A percentile compares a stretch with the other conserved stretches of the same genome.
These are phyloP conservation scores for Trichosporon faecale DNA, from an alignment of 1,284 basidiomycete genomes.

Conservation along the genomic window DNA sequence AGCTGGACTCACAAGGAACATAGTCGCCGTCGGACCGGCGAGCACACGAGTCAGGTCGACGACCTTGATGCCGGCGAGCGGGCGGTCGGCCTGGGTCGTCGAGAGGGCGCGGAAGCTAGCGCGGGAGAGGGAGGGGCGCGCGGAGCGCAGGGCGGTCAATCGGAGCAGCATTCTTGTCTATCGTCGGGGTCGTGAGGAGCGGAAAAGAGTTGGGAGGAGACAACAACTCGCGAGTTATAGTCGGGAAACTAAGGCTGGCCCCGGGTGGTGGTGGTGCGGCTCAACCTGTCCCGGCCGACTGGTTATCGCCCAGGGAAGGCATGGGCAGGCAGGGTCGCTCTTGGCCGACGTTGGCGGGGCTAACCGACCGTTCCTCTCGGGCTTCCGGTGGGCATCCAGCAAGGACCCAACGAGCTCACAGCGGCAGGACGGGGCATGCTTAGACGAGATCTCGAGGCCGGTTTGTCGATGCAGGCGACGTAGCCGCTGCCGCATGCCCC, in stretches of 20 bases:
- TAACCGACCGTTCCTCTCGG: background rate
- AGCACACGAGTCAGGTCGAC: constrained; percentile 84
- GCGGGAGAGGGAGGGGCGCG: background rate
- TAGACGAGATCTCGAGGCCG: background rate
- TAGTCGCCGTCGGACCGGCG: constrained; percentile 83
- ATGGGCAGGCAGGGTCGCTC: background rate
- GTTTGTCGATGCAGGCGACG: background rate
- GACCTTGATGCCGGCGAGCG: constrained; percentile 72
- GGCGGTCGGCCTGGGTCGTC: constrained; percentile 56
- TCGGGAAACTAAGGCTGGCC: background rate
- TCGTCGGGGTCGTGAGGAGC: background rate
- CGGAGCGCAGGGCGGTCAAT: background rate
- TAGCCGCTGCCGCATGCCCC: background rate
- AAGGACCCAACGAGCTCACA: too few species aligned
- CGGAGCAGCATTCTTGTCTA: background rate
- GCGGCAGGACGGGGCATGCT: background rate
- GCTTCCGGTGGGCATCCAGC: background rate
- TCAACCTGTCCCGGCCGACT: background rate
- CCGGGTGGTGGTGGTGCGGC: background rate
- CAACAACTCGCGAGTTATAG: background rate
- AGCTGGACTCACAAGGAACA: constrained; percentile 77
- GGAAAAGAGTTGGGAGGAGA: background rate
- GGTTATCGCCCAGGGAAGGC: too few species aligned
- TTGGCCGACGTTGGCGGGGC: constrained; percentile 7
- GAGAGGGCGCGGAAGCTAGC: constrained; percentile 53